Base-by-base conservation (phyloP, 2,329 filamentous ascomycete species). In the Exserohilum rostratum region DNA sequence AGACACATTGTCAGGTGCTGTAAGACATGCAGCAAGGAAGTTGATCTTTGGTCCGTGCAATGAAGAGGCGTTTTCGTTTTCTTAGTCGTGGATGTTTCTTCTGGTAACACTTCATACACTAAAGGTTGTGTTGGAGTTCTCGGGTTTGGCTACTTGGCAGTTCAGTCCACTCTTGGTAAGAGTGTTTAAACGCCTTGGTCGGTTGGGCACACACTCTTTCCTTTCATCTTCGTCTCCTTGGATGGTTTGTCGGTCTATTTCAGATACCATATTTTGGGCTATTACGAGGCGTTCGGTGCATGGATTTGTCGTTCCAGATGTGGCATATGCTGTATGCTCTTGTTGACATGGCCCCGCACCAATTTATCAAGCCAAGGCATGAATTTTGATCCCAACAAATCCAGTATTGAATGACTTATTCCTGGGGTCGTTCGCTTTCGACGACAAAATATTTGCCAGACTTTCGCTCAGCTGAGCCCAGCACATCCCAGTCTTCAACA, bases 381-480 rank as follows among this genome's bases (percentile, higher is more conserved):
- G 15, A 7, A 3, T 25, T 20, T 45, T 7, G 17, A 13, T 22
- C n/a, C 17, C 13, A 9, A 12, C 2, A 13, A 11, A 29, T 1
- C 6, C 7, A 9, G 25, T n/a, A n/a, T 13, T 15, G 30, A 17
- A 3, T 4, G 11, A 6, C 7, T 60, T 54, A 72, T 47, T 73
- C 69, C 20, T 65, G 64, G 6, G 68, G 59, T 49, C 81, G 82
- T 30, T 80, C 81, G 61, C 83, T 87, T 60, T 90, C 85, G 2
- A 95, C 91, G 6, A 93, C 86, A 64, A 96, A 93, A 67, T 88
- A 96, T 61, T 82, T 85, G 12, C 90, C 90, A 4, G 83, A 83
- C 49, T 81, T 91, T 66, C 83, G 85, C 13, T 83, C 80, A 0
- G 90, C 90, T 49, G 83, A 83, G 1, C 81, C 82, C 43, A 95